Base-by-base conservation (phyloP, 192 early-diverging fungal species). In the Coemansia umbellata region DNA sequence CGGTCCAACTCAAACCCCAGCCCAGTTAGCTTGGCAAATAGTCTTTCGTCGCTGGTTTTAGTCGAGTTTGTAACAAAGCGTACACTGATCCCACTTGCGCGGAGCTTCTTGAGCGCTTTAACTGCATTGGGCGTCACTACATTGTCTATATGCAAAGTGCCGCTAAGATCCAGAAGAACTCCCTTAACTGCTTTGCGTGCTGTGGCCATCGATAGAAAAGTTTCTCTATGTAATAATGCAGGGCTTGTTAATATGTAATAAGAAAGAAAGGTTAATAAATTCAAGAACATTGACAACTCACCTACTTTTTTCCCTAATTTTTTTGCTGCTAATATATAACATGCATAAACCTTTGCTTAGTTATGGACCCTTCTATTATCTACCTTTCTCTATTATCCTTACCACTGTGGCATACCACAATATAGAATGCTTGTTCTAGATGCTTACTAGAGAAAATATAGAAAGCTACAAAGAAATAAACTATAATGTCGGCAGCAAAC, bases 51-150 rank as follows among this genome's bases (percentile, higher is more conserved):
- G 27, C 84, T 86, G 47, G 87, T 80, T 48, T 90, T 91, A 14
- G 93, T 93, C 1, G 91, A 93, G 68, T 95, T 95, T 37, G 90
- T 90, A n/a, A 89, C 85, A 65, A 93, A 93, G 3, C 76, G 61
- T n/a, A 79, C 57, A 17, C 57, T 67, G 48, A 88, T 73, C 0
- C 83, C 81, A 10, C 69, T 64, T 8, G 51, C 24, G 11, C 85
- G 84, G 26, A 93, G 83, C 43, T 68, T 72, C 10, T 67, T 57
- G 10, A 93, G 74, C 3, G 89, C 89, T 8, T 67, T 66, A 3
- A 85, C 67, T 6, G 91, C 86, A 14, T 80, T 78, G 2, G 80
- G 81, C 17, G 85, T 88, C 13, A 67, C 77, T 36, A 63, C 63
- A 44, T 84, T 70, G 50, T 88, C 87, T 21, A 93, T 81, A 44